These are phyloP conservation scores for Vigna radiata DNA, from an alignment of 306 rosid genomes.

Conservation along the genomic window DNA sequence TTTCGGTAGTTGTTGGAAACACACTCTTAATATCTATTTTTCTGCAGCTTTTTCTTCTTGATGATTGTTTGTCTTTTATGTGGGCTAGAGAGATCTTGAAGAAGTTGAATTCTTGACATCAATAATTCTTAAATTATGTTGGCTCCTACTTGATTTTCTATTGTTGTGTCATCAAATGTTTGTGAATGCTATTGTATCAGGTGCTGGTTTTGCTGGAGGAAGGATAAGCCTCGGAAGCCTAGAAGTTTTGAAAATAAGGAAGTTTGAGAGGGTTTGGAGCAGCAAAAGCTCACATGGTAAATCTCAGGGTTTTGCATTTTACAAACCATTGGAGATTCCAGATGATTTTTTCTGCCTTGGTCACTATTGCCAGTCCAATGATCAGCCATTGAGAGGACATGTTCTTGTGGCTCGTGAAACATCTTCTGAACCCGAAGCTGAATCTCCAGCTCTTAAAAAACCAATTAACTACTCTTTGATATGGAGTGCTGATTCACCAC, in stretches of 20 bases:
- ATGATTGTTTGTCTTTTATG: too few species aligned
- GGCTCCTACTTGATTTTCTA: not conserved
- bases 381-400: constrained; percentile 13
- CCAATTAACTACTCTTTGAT: constrained; percentile 26
- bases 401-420: constrained; percentile 23
- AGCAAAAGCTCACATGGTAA: constrained; percentile 4
- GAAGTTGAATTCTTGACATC: constrained; percentile 1
- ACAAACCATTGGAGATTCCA: constrained; percentile 29
- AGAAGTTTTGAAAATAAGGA: not conserved
- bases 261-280: constrained; percentile 27
- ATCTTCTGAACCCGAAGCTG: not conserved
- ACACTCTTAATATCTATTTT: too few species aligned
- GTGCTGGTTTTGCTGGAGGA: constrained; percentile 13
- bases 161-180: not conserved
- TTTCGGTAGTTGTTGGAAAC: too few species aligned
- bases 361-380: constrained; percentile 20
- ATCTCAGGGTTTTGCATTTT: not conserved
- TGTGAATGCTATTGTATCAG: not conserved
- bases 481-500: constrained; percentile 28
- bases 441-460: constrained; percentile 20
- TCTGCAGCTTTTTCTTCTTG: too few species aligned
- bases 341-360: constrained; percentile 15
- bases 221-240: constrained; percentile 20
- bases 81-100: not conserved
- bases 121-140: not conserved